A percentile compares a stretch with the other conserved stretches of the same genome.
phyloP scores from a whole-genome alignment of 2,329 filamentous ascomycete species.

The Triangularia setosa region DNA sequence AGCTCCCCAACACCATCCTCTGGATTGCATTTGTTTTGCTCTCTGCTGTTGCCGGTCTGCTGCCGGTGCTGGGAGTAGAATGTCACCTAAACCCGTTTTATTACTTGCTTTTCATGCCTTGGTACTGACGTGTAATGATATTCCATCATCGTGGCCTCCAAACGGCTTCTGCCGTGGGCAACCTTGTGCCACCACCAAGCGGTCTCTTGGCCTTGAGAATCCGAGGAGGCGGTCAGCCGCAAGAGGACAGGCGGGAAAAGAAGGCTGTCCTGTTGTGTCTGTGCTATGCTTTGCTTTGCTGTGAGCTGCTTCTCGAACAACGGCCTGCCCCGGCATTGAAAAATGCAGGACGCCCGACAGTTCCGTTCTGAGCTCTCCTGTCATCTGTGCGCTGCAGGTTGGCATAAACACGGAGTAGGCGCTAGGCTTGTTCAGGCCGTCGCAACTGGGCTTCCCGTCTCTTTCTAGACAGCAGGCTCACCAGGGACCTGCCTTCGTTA shows the following conservation, averaged over 20 bases:
- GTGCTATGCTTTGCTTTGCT: conserved; percentile 2
- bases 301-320: conserved; percentile 19
- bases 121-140: not conserved
- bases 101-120: not conserved
- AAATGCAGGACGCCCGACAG: conserved; percentile 17
- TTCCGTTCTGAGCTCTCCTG: conserved; percentile 21
- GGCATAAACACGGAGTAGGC: conserved; percentile 25
- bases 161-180: not conserved
- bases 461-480: conserved; percentile 11
- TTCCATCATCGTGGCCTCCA: not conserved
- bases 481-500: not conserved
- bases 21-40: conserved; percentile 8
- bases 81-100: not conserved
- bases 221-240: conserved; percentile 12
- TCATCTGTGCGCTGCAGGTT: conserved; percentile 26
- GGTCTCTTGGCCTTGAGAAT: not conserved
- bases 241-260: not conserved
- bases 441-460: conserved; percentile 12
- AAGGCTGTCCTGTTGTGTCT: not conserved
- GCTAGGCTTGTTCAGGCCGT: conserved; percentile 19
- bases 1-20: conserved; percentile 7
- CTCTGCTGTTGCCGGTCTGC: not conserved
- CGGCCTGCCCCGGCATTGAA: conserved; percentile 26
- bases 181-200: not conserved
- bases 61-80: not conserved